Conservation (phyloP, 768 basidiomycete genomes). For the Trametes meyenii region DNA sequence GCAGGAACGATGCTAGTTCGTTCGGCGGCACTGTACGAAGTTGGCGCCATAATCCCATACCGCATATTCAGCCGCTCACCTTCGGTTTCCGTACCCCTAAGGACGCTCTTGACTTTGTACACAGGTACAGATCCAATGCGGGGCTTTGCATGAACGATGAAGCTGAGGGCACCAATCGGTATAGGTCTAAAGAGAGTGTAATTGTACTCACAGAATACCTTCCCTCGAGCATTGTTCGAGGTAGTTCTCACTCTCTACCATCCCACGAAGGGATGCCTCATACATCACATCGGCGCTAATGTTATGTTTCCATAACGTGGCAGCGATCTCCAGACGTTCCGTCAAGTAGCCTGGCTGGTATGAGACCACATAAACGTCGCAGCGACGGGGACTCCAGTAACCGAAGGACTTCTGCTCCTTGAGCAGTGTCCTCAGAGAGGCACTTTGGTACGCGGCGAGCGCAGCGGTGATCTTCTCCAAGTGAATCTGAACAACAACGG, state of each 20-base stretch:
- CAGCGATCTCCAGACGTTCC: constrained; percentile 76
- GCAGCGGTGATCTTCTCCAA: constrained; percentile 76
- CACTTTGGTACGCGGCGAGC: constrained; percentile 69
- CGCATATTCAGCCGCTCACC: constrained; percentile 43
- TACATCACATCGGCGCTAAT: constrained; percentile 92
- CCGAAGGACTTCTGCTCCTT: constrained; percentile 85
- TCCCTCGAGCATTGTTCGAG: constrained; percentile 74
- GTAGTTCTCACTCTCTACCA: constrained; percentile 60
- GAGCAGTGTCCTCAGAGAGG: constrained; percentile 65
- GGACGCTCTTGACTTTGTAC: constrained; percentile 83
- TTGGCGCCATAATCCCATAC: constrained; percentile 3
- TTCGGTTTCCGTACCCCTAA: constrained; percentile 77
- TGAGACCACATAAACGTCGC: constrained; percentile 85
- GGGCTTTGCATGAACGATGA: constrained; percentile 55
- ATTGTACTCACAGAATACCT: constrained; percentile 69
- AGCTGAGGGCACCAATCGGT: constrained; percentile 37
- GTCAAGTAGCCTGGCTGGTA: constrained; percentile 74
- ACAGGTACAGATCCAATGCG: constrained; percentile 56
- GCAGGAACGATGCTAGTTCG: constrained; percentile 75
- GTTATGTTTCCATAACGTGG: constrained; percentile 76
- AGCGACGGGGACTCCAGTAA: constrained; percentile 86
- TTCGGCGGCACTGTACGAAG: constrained; percentile 52
- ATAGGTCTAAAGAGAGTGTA: not conserved
- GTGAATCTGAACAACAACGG: constrained; percentile 74
- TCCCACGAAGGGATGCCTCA: constrained; percentile 60